Base-by-base conservation (phyloP, 352 stramenopile genomes). In the Phytophthora sp. region DNA sequence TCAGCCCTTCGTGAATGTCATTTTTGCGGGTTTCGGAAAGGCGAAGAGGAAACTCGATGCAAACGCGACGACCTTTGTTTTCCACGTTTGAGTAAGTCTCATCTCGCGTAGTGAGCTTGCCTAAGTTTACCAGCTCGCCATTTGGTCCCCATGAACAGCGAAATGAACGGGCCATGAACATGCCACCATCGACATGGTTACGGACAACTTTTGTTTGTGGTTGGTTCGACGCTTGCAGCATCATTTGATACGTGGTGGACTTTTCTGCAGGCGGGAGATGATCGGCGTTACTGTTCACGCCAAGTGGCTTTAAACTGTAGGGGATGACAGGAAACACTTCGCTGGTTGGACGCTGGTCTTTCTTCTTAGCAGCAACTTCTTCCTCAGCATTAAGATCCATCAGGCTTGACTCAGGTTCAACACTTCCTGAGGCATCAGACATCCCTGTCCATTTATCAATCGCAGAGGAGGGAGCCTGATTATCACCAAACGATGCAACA, bases 131-230 rank as follows among this genome's bases (percentile, higher is more conserved):
- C 1, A 95, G 49, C 35, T 91, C 78, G 2, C 86, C 86, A 24
- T 90, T 88, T 20, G 86, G 86, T 1, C 86, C 86, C 82, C 84
- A 95, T 6, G 82, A 91, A 39, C 84, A 92, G 17, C 86, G 84
- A 75, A 93, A 93, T 38, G 86, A 92, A 12, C 84, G 84, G 13
- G 81, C 76, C 69, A 93, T 88, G 34, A 91, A 92, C 37, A 95
- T 74, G 0, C 81, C 81, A 7, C 73, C 65, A 28, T 95, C 86
- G 12, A 80, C 63, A 30, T 88, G 54, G 51, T 89, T 88, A 32
- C 66, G 77, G 24, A 81, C 78, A 1, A 75, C 59, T 31, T 58
- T 54, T 17, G 31, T 27, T 53, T 81, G 46, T 9, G n/a, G 20
- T 44, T 79, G 74, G 18, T 69, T 73, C 3, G 71, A 76, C 9